Conservation (phyloP, 2,329 filamentous ascomycete species). For the Lachnellula hyalina region DNA sequence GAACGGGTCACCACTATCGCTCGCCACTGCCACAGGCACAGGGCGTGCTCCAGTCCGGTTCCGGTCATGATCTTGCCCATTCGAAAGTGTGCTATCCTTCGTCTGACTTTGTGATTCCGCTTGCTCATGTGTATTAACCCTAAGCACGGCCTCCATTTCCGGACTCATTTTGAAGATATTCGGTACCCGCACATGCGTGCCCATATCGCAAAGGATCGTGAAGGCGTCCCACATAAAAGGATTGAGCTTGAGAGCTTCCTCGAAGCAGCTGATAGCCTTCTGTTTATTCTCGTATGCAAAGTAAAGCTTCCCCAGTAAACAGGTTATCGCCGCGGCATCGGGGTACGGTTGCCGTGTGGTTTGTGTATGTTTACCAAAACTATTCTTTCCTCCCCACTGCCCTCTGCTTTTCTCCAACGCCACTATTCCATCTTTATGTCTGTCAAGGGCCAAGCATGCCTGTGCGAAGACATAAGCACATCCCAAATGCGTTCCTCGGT, state of each 20-base stretch:
- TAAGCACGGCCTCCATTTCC: constrained; percentile 51
- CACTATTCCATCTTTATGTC: constrained; percentile 72
- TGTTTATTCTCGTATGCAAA: constrained; percentile 74
- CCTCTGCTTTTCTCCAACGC: constrained; percentile 76
- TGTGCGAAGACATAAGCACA: constrained; percentile 92
- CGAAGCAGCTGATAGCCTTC: constrained; percentile 80
- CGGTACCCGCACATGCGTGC: constrained; percentile 70
- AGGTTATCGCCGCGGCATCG: constrained; percentile 78
- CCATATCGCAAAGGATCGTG: constrained; percentile 79
- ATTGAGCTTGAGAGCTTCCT: constrained; percentile 82
- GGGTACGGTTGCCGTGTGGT: constrained; percentile 68
- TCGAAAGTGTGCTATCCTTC: constrained; percentile 9
- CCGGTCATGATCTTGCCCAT: constrained; percentile 22
- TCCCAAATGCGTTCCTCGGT: constrained; percentile 70
- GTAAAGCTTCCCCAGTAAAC: constrained; percentile 82
- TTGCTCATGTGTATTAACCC: constrained; percentile 23
- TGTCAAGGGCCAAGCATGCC: constrained; percentile 73
- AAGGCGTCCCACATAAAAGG: constrained; percentile 99
- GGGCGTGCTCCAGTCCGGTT: constrained; percentile 22
- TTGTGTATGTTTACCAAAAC: constrained; percentile 78
- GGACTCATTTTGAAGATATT: constrained; percentile 79
- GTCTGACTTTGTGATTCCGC: constrained; percentile 18
- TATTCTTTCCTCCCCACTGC: constrained; percentile 70
- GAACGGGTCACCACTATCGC: constrained; percentile 31
- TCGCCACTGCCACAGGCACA: constrained; percentile 21